Evolutionary conservation across 805 yeast genomes (phyloP), one percentile per base, ranked within the genome.

Genomic region (Monosporozyma unispora): DNA sequence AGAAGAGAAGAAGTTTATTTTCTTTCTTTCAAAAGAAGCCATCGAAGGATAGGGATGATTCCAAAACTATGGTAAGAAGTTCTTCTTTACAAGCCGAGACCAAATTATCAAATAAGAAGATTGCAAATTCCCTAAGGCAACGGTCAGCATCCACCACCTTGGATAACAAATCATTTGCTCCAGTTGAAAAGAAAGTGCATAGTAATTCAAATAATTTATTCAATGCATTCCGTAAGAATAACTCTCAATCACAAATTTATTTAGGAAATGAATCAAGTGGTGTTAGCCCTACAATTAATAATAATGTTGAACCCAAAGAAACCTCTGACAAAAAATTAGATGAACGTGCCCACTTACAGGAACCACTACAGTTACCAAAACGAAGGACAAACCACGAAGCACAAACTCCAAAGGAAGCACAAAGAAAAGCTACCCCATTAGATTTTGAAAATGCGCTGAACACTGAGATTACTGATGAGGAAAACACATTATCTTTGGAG

Each of bases 181-280:
- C 56, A 27, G 38, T 59, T 1, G 52, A 58, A 0, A 60, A 58
- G 31, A 62, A 58, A 47, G 62, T 68, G 2, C 58, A 55, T 22
- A 63, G 67, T n/a, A n/a, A n/a, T 44, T 61, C 59, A 28, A 59
- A 50, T n/a, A 61, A 61, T 28, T 55, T 64, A 18, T 64, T 64
- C 35, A 58, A 57, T 45, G 53, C 56, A 8, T 59, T 64, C 22
- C 50, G 53, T 22, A 41, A 49, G 7, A 52, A 42, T 25, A 46
- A 21, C 11, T 23, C 33, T 6, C 40, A 37, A 8, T 10, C 42
- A 3, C 33, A 44, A 19, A 22, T n/a, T 6, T 12, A 10, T 18
- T 19, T 29, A 6, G 6, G 7, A 4, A n/a, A 27, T 7, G 37
- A 21, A 21, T 14, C 42, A 5, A 19, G 5, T 5, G 22, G 8